Evolutionary conservation across 1,284 basidiomycete genomes (phyloP).

Genomic region (Inonotus obliquus): DNA sequence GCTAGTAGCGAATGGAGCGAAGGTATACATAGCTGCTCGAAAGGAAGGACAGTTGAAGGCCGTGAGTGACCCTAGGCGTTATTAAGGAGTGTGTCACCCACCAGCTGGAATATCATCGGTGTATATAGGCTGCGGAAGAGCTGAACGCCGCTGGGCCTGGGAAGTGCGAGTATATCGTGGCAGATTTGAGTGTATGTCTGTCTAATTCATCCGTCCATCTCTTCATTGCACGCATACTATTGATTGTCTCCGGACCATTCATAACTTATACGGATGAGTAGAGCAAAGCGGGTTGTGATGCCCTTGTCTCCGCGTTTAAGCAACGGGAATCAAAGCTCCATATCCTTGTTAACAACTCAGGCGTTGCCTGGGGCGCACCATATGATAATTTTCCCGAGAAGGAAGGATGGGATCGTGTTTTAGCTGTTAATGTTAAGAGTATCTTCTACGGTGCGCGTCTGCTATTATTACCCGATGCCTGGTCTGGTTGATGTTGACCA

Average conservation of each 20-base stretch:
- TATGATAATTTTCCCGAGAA: constrained; percentile 72
- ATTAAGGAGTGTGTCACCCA: constrained; percentile 32
- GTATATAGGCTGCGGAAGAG: constrained; percentile 53
- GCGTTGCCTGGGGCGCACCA: constrained; percentile 75
- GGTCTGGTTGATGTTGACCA: neutral
- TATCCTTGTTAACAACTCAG: constrained; percentile 79
- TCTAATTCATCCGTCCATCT: neutral
- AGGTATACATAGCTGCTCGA: constrained; percentile 82
- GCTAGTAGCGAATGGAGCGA: constrained; percentile 78
- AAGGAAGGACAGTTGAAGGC: constrained; percentile 76
- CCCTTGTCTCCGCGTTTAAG: constrained; percentile 65
- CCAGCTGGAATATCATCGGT: neutral
- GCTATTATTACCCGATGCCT: too few species aligned
- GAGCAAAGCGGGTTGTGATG: constrained; percentile 79
- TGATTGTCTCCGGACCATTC: neutral
- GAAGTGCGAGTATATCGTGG: constrained; percentile 65
- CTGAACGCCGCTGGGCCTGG: constrained; percentile 57
- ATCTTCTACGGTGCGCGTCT: constrained; percentile 61
- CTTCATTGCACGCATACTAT: neutral
- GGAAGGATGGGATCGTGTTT: constrained; percentile 81
- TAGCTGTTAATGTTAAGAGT: constrained; percentile 77
- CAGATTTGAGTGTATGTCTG: constrained; percentile 60
- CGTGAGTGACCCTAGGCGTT: constrained; percentile 33
- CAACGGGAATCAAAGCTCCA: constrained; percentile 67
- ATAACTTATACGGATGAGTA: constrained; percentile 25